Evolutionary conservation across 805 yeast genomes (phyloP).

Genomic region (Ogataea parapolymorpha): DNA sequence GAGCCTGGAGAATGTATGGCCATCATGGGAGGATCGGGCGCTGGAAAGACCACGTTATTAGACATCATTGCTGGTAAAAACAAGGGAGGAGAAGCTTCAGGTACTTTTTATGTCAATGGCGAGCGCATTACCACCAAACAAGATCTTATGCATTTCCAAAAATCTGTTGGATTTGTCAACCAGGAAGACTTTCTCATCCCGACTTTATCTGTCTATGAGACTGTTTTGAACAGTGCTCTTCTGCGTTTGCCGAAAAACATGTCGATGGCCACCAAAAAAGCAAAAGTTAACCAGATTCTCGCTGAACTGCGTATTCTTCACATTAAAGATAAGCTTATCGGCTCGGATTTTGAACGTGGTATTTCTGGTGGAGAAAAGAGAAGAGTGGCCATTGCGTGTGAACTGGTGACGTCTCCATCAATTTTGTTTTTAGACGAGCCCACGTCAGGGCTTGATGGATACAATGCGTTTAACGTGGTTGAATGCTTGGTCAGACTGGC

Average conservation of each 20-base stretch:
- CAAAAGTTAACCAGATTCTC: constrained; percentile 80
- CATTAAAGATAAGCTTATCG: constrained; percentile 82
- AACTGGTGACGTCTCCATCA: constrained; percentile 83
- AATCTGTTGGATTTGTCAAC: constrained; percentile 89
- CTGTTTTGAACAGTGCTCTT: constrained; percentile 88
- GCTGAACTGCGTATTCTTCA: constrained; percentile 78
- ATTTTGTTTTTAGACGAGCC: constrained; percentile 87
- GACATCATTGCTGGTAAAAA: constrained; percentile 89
- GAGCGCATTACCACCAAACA: constrained; percentile 31
- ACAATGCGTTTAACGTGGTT: constrained; percentile 86
- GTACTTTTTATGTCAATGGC: constrained; percentile 78
- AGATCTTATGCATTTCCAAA: constrained; percentile 47
- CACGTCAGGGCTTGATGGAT: constrained; percentile 93
- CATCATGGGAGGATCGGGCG: constrained; percentile 98
- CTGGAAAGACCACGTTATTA: constrained; percentile 91
- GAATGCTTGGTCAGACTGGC: constrained; percentile 82
- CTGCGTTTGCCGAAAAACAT: constrained; percentile 79
- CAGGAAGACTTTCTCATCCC: constrained; percentile 91
- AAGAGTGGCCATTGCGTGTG: constrained; percentile 91
- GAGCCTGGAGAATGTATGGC: constrained; percentile 89
- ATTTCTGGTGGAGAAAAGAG: constrained; percentile 92
- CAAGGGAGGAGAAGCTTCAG: constrained; percentile 68
- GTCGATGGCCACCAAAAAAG: constrained; percentile 68
- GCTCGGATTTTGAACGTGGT: constrained; percentile 86
- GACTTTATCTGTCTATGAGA: constrained; percentile 92